These are phyloP conservation scores for Candida parachauliodes DNA, from an alignment of 805 yeast species.

Conservation along the genomic window DNA sequence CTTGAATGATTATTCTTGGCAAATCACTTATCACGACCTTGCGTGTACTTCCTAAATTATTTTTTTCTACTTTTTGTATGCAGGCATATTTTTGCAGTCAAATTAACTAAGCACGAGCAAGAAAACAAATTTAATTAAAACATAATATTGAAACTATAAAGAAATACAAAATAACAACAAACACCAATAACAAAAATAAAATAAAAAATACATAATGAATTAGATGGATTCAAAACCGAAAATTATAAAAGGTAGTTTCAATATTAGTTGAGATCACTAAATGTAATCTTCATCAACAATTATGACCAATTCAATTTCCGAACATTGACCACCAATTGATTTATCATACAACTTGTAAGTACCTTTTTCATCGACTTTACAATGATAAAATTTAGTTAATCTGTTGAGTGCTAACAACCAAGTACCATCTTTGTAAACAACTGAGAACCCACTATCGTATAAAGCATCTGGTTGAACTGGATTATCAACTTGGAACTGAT, in stretches of 20 bases:
- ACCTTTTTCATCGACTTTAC: slow-evolving; percentile 3
- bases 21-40: no score
- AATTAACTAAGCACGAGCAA: no score
- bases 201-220: no score
- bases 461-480: slow-evolving; percentile 7
- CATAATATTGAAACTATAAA: no score
- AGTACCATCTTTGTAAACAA: neutral
- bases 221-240: neutral
- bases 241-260: no score
- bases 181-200: no score
- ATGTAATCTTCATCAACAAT: neutral
- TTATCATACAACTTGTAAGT: slow-evolving; percentile 3
- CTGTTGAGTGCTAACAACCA: slow-evolving; percentile 2
- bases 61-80: no score
- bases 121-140: no score
- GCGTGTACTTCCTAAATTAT: no score
- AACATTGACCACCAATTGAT: slow-evolving; percentile 1
- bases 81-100: no score
- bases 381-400: slow-evolving; percentile 1
- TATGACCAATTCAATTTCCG: neutral
- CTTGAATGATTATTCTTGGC: no score
- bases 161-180: no score
- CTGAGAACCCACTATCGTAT: slow-evolving; percentile 4
- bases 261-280: neutral
- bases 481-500: slow-evolving; percentile 20